These are phyloP conservation scores for Halteria grandinella DNA, from an alignment of 73 alveolate genomes.

Conservation along the genomic window DNA sequence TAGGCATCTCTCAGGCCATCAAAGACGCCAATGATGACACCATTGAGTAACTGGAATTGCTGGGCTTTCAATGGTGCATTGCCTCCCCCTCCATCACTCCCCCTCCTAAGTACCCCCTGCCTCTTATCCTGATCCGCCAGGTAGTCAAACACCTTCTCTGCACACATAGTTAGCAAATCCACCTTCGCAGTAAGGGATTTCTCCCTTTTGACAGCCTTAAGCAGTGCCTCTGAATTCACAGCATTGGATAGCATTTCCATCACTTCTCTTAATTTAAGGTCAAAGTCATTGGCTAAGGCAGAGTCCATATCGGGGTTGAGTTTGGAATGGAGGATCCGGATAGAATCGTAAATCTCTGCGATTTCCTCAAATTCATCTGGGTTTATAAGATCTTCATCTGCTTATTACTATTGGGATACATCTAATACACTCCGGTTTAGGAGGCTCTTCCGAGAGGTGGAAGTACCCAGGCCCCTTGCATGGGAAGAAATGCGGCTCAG, in stretches of 20 bases:
- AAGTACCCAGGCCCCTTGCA: too few relatives aligned
- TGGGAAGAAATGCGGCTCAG: too few relatives aligned
- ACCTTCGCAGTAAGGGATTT: neutral
- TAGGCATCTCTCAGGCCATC: slow-evolving; percentile 1
- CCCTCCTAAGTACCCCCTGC: too few relatives aligned
- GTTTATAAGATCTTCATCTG: slow-evolving; percentile 35
- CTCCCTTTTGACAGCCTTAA: slow-evolving; percentile 9
- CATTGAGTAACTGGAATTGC: too few relatives aligned
- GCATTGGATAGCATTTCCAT: slow-evolving; percentile 35
- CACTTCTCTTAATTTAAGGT: slow-evolving; percentile 15
- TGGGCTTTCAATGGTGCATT: too few relatives aligned
- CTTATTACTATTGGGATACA: too few relatives aligned
- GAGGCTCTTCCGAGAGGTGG: too few relatives aligned
- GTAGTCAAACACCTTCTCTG: slow-evolving; percentile 12
- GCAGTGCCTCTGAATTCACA: neutral
- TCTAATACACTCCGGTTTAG: too few relatives aligned
- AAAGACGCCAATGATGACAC: slow-evolving; percentile 27
- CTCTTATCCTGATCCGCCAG: neutral
- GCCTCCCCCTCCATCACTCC: too few relatives aligned
- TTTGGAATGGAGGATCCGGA: slow-evolving; percentile 17
- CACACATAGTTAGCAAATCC: slow-evolving; percentile 1
- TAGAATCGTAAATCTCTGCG: slow-evolving; percentile 47
- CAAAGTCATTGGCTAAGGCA: slow-evolving; percentile 29
- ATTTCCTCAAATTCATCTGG: slow-evolving; percentile 59
- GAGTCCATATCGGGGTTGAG: slow-evolving; percentile 12